phyloP scores from a whole-genome alignment of 768 basidiomycete genomes.

The Rhodosporidiobolus sp. region DNA sequence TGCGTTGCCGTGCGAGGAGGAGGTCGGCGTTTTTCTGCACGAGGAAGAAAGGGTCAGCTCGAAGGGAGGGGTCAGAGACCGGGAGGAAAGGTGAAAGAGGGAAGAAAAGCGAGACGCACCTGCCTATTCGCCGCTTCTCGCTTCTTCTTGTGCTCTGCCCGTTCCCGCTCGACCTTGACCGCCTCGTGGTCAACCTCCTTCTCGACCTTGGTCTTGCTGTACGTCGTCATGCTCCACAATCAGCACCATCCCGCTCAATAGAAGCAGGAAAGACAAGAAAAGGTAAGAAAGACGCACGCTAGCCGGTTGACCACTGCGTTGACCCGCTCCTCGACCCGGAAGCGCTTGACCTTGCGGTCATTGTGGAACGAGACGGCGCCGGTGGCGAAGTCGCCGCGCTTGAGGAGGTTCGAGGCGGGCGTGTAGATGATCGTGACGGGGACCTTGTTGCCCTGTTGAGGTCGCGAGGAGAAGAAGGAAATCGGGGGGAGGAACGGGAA shows the following conservation, averaged over 20 bases:
- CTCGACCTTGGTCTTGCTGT: slow-evolving; percentile 59
- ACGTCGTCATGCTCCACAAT: too few relatives aligned
- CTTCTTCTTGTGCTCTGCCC: slow-evolving; percentile 47
- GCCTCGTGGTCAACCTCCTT: slow-evolving; percentile 77
- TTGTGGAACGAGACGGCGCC: slow-evolving; percentile 93
- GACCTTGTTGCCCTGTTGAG: slow-evolving; percentile 73
- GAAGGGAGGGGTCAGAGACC: background rate
- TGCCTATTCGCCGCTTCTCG: slow-evolving; percentile 73
- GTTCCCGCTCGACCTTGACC: slow-evolving; percentile 71
- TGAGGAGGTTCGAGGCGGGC: slow-evolving; percentile 89
- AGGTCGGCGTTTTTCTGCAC: slow-evolving; percentile 71
- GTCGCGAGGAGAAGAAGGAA: background rate
- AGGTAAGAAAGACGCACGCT: slow-evolving; percentile 50
- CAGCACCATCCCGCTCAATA: background rate
- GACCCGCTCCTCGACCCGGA: slow-evolving; percentile 73
- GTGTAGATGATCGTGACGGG: slow-evolving; percentile 91
- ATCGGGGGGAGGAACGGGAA: background rate
- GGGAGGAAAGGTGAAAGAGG: background rate
- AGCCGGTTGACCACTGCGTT: slow-evolving; percentile 87
- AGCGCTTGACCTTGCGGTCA: slow-evolving; percentile 79
- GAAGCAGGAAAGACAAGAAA: background rate
- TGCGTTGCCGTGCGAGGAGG: slow-evolving; percentile 69
- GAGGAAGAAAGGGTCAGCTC: background rate
- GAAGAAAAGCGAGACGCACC: slow-evolving; percentile 52
- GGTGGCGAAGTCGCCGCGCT: slow-evolving; percentile 96